Conservation (phyloP, 768 basidiomycete species). For the Agrocybe praecox region DNA sequence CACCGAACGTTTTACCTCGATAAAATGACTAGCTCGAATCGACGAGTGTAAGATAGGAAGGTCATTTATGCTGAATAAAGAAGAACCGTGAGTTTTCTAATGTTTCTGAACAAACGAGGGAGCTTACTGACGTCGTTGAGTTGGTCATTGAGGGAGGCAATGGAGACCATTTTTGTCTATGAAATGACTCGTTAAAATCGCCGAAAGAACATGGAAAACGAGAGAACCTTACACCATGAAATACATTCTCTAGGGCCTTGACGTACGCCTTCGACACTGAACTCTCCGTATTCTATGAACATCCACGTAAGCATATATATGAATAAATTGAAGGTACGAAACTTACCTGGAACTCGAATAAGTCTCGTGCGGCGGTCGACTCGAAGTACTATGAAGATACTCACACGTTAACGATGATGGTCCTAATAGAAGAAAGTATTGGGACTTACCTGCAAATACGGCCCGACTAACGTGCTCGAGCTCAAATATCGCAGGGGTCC, state of each 20-base stretch:
- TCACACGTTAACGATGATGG: too few species aligned
- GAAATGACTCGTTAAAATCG: not conserved
- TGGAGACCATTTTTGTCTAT: constrained; percentile 81
- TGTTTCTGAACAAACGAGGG: too few species aligned
- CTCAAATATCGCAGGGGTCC: constrained; percentile 80
- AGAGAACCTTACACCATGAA: constrained; percentile 66
- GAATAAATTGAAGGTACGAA: constrained; percentile 5
- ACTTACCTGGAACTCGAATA: constrained; percentile 93
- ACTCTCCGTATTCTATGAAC: constrained; percentile 71
- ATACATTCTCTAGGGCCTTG: constrained; percentile 68
- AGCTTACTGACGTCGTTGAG: too few species aligned
- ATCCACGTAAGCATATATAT: not conserved
- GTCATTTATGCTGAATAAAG: too few species aligned
- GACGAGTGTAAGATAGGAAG: too few species aligned
- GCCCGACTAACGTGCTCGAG: constrained; percentile 72
- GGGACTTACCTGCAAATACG: constrained; percentile 70
- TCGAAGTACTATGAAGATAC: constrained; percentile 70
- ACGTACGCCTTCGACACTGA: constrained; percentile 80
- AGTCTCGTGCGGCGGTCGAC: constrained; percentile 82
- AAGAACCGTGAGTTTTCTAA: too few species aligned
- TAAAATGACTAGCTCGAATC: too few species aligned
- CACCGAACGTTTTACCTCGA: too few species aligned
- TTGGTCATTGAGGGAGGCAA: constrained; percentile 93
- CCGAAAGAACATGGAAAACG: not conserved
- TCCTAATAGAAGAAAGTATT: too few species aligned